Percentiles rank a stretch among this genome's conserved stretches.
Evolutionary conservation across 1,284 basidiomycete species (phyloP).

Genomic region (Vanrija sp.): DNA sequence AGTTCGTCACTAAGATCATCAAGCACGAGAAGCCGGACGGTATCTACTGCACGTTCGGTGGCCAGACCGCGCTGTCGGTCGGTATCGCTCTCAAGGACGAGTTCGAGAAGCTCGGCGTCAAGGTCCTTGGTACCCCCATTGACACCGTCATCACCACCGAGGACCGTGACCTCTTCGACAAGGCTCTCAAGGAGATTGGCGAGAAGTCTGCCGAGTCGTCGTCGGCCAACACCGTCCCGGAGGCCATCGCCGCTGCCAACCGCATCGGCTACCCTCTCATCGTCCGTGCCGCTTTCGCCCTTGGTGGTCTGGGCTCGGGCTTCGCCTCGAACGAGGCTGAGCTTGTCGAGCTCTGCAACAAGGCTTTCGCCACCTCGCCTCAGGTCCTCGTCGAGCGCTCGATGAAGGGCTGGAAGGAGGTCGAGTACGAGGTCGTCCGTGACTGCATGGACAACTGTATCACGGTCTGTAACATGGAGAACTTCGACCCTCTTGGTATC

Average conservation of each 20-base stretch:
- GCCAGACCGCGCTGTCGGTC: conserved; percentile 94
- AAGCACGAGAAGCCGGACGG: conserved; percentile 98
- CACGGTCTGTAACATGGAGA: conserved; percentile 99
- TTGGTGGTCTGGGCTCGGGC: conserved; percentile 90
- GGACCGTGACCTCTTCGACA: conserved; percentile 90
- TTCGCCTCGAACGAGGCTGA: conserved; percentile 89
- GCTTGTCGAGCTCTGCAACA: conserved; percentile 78
- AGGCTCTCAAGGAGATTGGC: conserved; percentile 93
- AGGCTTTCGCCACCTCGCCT: conserved; percentile 94
- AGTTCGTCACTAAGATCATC: conserved; percentile 97
- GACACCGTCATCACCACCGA: conserved; percentile 97
- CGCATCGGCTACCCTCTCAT: conserved; percentile 96
- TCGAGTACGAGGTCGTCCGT: conserved; percentile 98
- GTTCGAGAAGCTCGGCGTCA: conserved; percentile 77
- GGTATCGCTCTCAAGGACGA: conserved; percentile 98
- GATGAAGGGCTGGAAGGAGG: conserved; percentile 99
- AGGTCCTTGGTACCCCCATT: conserved; percentile 94
- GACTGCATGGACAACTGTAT: conserved; percentile 93
- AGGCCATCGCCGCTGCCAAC: conserved; percentile 78
- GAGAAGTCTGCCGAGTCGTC: conserved; percentile 85
- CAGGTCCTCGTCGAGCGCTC: conserved; percentile 97
- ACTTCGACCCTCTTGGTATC: conserved; percentile 97
- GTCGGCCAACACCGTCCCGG: conserved; percentile 73
- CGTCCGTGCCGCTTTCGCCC: conserved; percentile 91
- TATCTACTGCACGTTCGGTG: conserved; percentile 97